Percentiles rank a stretch among this genome's conserved stretches.
phyloP scores from a whole-genome alignment of 768 basidiomycete genomes.

The Podaxis sp. region DNA sequence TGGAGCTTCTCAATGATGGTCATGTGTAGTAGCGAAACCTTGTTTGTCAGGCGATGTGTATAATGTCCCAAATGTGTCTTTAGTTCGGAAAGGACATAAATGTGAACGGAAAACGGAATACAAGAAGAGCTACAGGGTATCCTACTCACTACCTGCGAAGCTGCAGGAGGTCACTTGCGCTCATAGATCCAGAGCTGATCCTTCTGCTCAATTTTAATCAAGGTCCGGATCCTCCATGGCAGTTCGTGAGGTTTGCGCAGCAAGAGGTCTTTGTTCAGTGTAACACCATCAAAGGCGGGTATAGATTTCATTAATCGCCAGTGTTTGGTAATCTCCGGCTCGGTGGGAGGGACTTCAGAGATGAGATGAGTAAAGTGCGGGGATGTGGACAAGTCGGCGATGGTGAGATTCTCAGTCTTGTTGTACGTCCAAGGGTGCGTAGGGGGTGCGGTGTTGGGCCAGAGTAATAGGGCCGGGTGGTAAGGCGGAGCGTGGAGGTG shows the following conservation, averaged over 20 bases:
- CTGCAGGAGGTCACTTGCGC: conserved; percentile 3
- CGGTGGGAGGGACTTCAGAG: conserved; percentile 41
- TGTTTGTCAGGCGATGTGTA: background rate
- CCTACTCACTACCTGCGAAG: background rate
- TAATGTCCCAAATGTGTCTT: background rate
- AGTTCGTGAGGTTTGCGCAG: background rate
- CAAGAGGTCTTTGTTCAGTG: conserved; percentile 6
- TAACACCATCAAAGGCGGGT: conserved; percentile 37
- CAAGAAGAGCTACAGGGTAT: background rate
- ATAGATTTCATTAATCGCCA: conserved; percentile 50
- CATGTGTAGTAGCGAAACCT: background rate
- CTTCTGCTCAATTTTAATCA: conserved; percentile 12
- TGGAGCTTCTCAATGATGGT: background rate
- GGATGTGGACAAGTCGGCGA: conserved; percentile 35
- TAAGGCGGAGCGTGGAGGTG: conserved; percentile 65
- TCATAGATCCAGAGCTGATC: conserved; percentile 23
- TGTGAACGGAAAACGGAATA: background rate
- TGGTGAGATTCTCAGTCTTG: conserved; percentile 71
- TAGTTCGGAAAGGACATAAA: background rate
- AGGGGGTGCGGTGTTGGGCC: conserved; percentile 9
- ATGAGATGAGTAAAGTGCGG: conserved; percentile 62
- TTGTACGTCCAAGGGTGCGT: conserved; percentile 64
- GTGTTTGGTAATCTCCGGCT: conserved; percentile 18
- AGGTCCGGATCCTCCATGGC: background rate
- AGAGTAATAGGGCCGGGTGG: conserved; percentile 22